These are phyloP conservation scores for Rhynchospora tenuis DNA, from an alignment of 176 grass and related monocot genomes.

Conservation along the genomic window DNA sequence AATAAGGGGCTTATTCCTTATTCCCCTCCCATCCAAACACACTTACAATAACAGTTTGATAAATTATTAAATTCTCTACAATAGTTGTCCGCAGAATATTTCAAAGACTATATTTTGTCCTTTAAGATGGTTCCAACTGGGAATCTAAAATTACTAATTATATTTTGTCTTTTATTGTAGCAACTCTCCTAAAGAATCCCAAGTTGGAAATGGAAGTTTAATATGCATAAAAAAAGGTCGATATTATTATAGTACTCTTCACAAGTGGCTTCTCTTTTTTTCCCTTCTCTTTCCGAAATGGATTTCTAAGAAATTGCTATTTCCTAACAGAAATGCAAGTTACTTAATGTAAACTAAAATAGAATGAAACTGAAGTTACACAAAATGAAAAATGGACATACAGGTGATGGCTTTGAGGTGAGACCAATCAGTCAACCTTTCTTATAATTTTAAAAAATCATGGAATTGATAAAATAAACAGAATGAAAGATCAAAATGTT, in stretches of 20 bases:
- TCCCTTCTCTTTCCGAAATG: not conserved
- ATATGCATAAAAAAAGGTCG: not conserved
- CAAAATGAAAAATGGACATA: not conserved
- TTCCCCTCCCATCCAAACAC: too few species aligned
- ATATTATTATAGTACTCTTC: not conserved
- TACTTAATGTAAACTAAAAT: not conserved
- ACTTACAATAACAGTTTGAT: not conserved
- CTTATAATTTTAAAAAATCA: not conserved
- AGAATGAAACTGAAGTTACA: not conserved
- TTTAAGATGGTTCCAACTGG: not conserved
- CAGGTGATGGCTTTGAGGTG: not conserved
- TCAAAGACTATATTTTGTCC: not conserved
- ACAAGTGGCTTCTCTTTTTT: not conserved
- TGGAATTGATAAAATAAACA: not conserved
- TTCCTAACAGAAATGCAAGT: not conserved
- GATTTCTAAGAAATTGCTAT: not conserved
- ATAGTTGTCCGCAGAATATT: not conserved
- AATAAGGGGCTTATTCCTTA: too few species aligned
- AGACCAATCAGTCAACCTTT: not conserved
- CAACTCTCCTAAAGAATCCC: not conserved
- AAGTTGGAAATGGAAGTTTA: not conserved
- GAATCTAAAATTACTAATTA: not conserved
- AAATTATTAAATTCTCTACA: not conserved
- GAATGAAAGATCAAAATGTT: not conserved
- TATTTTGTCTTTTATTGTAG: constrained; percentile 5